phyloP scores from a whole-genome alignment of 768 basidiomycete species.

The Calocera viscosa region DNA sequence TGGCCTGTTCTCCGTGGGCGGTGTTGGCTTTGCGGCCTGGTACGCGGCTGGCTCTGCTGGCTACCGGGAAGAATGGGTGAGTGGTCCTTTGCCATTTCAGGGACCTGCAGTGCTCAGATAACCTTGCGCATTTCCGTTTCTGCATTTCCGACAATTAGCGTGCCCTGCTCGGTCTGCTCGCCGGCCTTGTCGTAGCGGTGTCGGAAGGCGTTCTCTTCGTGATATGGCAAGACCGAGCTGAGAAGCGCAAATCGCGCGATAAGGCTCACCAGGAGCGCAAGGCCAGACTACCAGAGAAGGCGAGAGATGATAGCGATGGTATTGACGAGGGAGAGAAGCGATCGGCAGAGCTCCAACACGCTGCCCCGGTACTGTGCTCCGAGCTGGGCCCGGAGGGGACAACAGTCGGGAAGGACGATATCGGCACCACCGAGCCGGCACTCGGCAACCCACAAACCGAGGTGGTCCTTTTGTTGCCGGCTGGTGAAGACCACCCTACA shows the following conservation, averaged over 20 bases:
- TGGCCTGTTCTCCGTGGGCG: slow-evolving; percentile 53
- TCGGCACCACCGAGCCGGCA: neutral
- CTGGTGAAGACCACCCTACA: neutral
- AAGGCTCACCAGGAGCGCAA: neutral
- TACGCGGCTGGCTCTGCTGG: slow-evolving; percentile 53
- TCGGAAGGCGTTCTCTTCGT: slow-evolving; percentile 59
- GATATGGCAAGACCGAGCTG: slow-evolving; percentile 51
- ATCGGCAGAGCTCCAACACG: neutral
- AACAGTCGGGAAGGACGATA: neutral
- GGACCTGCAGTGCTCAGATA: slow-evolving; percentile 10
- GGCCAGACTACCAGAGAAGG: neutral
- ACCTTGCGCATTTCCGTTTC: neutral
- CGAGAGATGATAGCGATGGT: neutral
- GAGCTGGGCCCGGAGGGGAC: neutral
- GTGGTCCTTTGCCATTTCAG: slow-evolving; percentile 22
- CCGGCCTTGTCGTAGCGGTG: slow-evolving; percentile 52
- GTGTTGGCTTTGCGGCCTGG: slow-evolving; percentile 57
- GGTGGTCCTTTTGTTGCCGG: neutral
- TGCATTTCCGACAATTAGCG: slow-evolving; percentile 23
- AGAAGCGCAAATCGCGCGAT: slow-evolving; percentile 1
- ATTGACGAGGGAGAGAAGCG: neutral
- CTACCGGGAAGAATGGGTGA: slow-evolving; percentile 66
- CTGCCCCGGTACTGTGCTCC: neutral
- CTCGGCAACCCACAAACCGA: neutral
- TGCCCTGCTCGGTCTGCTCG: slow-evolving; percentile 48